Conservation (phyloP, 768 basidiomycete genomes). For the Amanita rubescens region DNA sequence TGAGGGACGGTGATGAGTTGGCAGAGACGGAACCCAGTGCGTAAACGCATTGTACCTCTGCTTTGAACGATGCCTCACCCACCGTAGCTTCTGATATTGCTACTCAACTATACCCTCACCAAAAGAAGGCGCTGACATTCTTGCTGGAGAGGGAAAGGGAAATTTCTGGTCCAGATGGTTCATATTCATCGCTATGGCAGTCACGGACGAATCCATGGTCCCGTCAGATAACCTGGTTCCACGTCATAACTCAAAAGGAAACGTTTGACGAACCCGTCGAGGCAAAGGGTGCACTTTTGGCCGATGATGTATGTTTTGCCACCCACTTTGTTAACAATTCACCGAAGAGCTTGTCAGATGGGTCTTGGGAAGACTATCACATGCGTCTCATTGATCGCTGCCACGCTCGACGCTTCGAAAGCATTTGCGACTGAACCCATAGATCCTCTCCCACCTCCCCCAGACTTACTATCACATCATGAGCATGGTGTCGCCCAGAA, state of each 20-base stretch:
- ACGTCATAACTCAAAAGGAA: constrained; percentile 80
- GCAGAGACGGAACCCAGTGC: constrained; percentile 79
- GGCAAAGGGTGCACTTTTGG: constrained; percentile 84
- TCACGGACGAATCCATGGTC: constrained; percentile 40
- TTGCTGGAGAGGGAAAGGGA: constrained; percentile 83
- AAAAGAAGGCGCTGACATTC: constrained; percentile 96
- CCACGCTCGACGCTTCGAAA: constrained; percentile 66
- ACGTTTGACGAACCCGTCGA: constrained; percentile 58
- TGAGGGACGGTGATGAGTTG: constrained; percentile 84
- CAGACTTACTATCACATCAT: constrained; percentile 34
- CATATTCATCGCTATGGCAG: constrained; percentile 70
- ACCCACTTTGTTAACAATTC: constrained; percentile 9
- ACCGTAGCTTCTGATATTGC: constrained; percentile 58
- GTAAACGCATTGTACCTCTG: constrained; percentile 20
- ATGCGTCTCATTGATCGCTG: constrained; percentile 87
- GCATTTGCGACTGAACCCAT: constrained; percentile 56
- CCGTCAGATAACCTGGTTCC: constrained; percentile 53
- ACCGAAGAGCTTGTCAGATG: constrained; percentile 52
- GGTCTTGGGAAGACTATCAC: constrained; percentile 97
- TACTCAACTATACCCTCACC: constrained; percentile 91
- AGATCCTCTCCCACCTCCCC: constrained; percentile 32
- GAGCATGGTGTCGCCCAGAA: constrained; percentile 79
- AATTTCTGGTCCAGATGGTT: constrained; percentile 46
- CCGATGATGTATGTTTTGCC: constrained; percentile 77
- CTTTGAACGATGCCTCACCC: constrained; percentile 10